These are phyloP conservation scores for Uronychia setigera DNA, from an alignment of 73 alveolate genomes.

Conservation along the genomic window DNA sequence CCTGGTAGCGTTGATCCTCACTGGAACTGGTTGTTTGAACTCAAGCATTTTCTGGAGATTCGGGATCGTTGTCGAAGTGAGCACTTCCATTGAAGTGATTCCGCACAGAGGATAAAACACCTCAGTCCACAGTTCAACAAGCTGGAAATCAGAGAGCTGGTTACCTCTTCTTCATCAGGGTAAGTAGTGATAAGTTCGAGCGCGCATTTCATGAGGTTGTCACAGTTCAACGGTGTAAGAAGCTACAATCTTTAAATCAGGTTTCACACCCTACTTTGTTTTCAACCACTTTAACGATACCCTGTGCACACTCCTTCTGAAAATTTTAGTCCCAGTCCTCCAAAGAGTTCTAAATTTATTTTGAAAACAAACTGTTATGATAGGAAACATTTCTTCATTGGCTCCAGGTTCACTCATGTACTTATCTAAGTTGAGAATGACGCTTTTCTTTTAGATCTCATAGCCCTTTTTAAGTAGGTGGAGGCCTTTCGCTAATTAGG, in stretches of 20 bases:
- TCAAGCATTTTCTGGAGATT: not conserved
- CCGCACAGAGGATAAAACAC: not conserved
- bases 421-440: not conserved
- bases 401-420: conserved; percentile 15
- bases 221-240: not conserved
- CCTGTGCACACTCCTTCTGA: conserved; percentile 11
- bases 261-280: not conserved
- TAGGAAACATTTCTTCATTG: conserved; percentile 3
- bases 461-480: conserved; percentile 2
- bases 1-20: not conserved
- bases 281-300: not conserved
- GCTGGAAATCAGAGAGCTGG: not conserved
- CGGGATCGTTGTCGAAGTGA: not conserved
- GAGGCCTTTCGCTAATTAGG: conserved; percentile 1
- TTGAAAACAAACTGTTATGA: not conserved
- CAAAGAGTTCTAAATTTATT: not conserved
- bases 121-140: not conserved
- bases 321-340: conserved; percentile 11
- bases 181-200: not conserved
- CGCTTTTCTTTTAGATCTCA: not conserved
- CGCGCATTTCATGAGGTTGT: not conserved
- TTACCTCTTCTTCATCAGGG: not conserved
- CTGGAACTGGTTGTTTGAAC: not conserved
- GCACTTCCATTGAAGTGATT: not conserved
- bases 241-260: not conserved